A percentile compares a stretch with the other conserved stretches of the same genome.
Conservation (phyloP, 768 basidiomycete species). For the Calocera viscosa region DNA sequence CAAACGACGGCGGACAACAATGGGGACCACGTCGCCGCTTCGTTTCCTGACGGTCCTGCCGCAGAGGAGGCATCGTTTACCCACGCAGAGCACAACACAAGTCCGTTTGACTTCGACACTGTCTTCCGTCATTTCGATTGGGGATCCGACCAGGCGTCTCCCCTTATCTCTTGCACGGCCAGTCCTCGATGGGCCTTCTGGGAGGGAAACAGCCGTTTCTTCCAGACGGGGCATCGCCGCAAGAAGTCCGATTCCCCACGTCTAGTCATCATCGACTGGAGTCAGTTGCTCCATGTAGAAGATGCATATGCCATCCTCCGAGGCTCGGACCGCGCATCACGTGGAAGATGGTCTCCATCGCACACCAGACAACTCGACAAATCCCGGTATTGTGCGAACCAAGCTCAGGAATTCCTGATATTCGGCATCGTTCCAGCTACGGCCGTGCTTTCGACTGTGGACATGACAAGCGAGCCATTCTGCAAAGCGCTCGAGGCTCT, state of each 20-base stretch:
- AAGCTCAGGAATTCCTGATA: neutral
- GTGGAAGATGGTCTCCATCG: too few relatives aligned
- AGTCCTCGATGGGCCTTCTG: neutral
- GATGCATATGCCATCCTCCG: neutral
- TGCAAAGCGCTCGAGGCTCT: neutral
- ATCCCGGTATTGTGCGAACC: too few relatives aligned
- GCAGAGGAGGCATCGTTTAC: neutral
- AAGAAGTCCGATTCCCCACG: neutral
- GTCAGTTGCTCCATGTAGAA: neutral
- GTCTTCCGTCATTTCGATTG: neutral
- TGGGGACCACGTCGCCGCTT: neutral
- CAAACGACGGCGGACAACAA: neutral
- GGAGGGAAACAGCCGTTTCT: neutral
- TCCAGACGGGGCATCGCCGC: neutral
- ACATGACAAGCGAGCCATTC: neutral
- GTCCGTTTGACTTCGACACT: neutral
- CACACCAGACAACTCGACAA: too few relatives aligned
- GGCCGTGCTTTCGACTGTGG: neutral
- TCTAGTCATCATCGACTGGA: neutral
- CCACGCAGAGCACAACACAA: neutral
- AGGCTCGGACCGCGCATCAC: too few relatives aligned
- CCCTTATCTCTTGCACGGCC: neutral
- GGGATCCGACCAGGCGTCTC: neutral
- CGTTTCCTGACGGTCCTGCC: neutral
- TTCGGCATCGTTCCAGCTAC: neutral